phyloP scores from a whole-genome alignment of 805 yeast species.

The Kluyveromyces siamensis region DNA sequence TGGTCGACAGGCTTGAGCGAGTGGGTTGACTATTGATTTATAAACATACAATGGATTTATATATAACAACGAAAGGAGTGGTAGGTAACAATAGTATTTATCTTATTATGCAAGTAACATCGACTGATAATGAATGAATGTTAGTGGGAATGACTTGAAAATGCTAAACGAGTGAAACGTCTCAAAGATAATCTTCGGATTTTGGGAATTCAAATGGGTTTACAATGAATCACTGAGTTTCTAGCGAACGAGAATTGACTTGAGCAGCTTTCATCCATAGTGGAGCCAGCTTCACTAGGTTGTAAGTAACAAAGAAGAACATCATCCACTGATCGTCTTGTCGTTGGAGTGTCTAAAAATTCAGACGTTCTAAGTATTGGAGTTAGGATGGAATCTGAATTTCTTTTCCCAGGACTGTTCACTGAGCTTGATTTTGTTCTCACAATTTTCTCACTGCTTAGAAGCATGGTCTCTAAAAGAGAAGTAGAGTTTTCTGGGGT shows the following conservation, averaged over 20 bases:
- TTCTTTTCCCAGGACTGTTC: slow-evolving; percentile 6
- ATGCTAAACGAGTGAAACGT: neutral
- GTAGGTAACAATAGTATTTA: neutral
- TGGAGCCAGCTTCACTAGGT: slow-evolving; percentile 17
- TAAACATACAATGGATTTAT: neutral
- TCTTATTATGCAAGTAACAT: neutral
- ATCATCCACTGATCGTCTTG: slow-evolving; percentile 24
- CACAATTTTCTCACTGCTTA: neutral
- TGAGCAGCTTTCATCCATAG: slow-evolving; percentile 5
- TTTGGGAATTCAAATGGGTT: neutral
- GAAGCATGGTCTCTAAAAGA: slow-evolving; percentile 7
- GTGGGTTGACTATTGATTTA: neutral
- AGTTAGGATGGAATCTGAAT: slow-evolving; percentile 17
- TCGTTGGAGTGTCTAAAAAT: slow-evolving; percentile 10
- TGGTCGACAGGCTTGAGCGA: neutral
- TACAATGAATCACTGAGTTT: neutral
- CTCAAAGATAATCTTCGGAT: neutral
- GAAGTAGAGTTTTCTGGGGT: slow-evolving; percentile 6
- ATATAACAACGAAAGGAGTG: neutral
- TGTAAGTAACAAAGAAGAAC: slow-evolving; percentile 22
- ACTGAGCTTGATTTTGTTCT: neutral
- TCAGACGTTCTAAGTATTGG: slow-evolving; percentile 13
- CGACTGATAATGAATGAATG: neutral
- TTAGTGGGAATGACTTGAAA: neutral
- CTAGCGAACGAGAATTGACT: slow-evolving; percentile 7